These are phyloP conservation scores for Whalleya microplaca DNA, from an alignment of 2,329 filamentous ascomycete genomes.

Conservation along the genomic window DNA sequence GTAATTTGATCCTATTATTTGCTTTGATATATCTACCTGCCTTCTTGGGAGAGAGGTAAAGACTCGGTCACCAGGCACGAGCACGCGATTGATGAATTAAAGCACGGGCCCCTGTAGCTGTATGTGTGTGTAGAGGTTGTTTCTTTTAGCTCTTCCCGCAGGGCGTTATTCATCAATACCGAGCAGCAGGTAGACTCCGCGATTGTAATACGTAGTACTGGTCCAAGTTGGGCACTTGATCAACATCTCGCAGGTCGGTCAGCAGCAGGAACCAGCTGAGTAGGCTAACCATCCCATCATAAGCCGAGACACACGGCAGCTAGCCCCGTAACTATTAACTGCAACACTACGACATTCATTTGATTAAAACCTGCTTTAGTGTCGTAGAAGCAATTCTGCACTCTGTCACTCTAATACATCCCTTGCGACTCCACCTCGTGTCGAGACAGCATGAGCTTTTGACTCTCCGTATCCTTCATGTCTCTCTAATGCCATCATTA, in stretches of 20 bases:
- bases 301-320: not conserved
- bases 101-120: constrained; percentile 1
- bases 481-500: not conserved
- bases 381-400: not conserved
- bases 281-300: not conserved
- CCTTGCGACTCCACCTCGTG: not conserved
- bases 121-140: not conserved
- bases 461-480: not conserved
- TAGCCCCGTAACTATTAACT: not conserved
- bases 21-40: constrained; percentile 10
- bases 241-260: constrained; percentile 10
- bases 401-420: not conserved
- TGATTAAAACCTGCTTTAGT: not conserved
- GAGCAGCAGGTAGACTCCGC: not conserved
- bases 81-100: not conserved
- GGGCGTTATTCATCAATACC: not conserved
- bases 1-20: constrained; percentile 20
- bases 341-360: not conserved
- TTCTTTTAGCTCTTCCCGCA: not conserved
- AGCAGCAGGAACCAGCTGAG: constrained; percentile 3
- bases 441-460: not conserved
- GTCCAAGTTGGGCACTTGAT: constrained; percentile 12
- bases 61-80: constrained; percentile 4
- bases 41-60: constrained; percentile 8
- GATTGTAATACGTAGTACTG: not conserved